These are phyloP conservation scores for Phaffia australis DNA, from an alignment of 768 basidiomycete species.

Conservation along the genomic window DNA sequence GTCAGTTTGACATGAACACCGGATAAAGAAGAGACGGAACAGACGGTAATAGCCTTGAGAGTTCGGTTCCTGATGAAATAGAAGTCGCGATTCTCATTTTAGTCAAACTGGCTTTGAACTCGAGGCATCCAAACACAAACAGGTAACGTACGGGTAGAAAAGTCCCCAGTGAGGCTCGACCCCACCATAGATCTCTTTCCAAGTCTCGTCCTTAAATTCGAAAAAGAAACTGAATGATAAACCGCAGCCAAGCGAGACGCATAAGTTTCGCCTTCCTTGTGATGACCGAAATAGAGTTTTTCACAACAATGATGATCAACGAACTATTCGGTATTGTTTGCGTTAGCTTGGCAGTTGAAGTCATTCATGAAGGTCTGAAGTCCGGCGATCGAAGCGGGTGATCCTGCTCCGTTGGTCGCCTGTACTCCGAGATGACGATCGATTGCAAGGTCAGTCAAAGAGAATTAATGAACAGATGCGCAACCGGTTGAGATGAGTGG, in stretches of 20 bases:
- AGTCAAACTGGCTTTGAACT: no score
- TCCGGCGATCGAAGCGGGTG: constrained; percentile 43
- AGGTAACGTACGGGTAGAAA: constrained; percentile 42
- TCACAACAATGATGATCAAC: constrained; percentile 43
- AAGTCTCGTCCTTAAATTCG: constrained; percentile 64
- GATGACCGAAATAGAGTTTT: background rate
- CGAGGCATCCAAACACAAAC: constrained; percentile 32
- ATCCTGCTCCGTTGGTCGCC: constrained; percentile 52
- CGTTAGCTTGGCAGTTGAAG: constrained; percentile 78
- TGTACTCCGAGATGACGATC: constrained; percentile 29
- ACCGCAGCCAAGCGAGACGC: background rate
- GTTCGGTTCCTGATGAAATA: constrained; percentile 4
- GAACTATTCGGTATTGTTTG: constrained; percentile 73
- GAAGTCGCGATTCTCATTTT: no score
- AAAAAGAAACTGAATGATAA: constrained; percentile 29
- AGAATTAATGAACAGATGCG: constrained; percentile 3
- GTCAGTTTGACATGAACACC: no score
- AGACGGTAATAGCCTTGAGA: constrained; percentile 11
- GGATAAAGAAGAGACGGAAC: background rate
- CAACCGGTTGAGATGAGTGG: background rate
- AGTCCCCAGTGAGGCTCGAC: constrained; percentile 53
- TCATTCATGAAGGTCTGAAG: constrained; percentile 64
- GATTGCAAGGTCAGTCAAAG: constrained; percentile 49
- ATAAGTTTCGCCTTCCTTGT: background rate
- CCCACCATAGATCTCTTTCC: constrained; percentile 73